These are phyloP conservation scores for Pyricularia sp. DNA, from an alignment of 2,329 filamentous ascomycete genomes.

Conservation along the genomic window DNA sequence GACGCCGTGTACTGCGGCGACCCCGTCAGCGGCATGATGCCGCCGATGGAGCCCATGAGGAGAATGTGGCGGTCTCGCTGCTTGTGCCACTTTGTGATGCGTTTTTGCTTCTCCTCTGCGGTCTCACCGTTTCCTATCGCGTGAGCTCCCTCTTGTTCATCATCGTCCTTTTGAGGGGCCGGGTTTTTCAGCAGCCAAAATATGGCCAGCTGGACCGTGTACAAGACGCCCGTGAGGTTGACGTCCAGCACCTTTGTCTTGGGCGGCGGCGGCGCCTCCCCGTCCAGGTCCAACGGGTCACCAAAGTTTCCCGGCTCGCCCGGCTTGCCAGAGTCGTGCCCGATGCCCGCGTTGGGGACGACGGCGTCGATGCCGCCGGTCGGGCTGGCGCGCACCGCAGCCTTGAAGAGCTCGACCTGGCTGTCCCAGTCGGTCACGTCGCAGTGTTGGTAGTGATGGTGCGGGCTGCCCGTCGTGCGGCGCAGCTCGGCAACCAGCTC, in stretches of 20 bases:
- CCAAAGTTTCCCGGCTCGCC: conserved; percentile 26
- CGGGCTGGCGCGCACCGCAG: conserved; percentile 38
- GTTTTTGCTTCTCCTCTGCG: neutral
- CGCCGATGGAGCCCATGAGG: conserved; percentile 49
- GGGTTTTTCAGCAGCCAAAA: conserved; percentile 39
- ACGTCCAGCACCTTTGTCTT: conserved; percentile 42
- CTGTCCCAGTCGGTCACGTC: conserved; percentile 53
- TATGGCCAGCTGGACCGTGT: conserved; percentile 50
- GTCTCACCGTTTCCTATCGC: conserved; percentile 5
- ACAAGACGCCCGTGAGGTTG: conserved; percentile 49
- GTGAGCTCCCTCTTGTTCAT: conserved; percentile 13
- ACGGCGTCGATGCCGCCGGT: conserved; percentile 46
- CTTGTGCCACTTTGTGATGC: neutral
- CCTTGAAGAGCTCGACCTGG: conserved; percentile 49
- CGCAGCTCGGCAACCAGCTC: conserved; percentile 38
- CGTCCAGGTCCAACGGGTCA: conserved; percentile 26
- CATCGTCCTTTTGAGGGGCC: conserved; percentile 14
- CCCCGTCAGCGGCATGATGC: conserved; percentile 27
- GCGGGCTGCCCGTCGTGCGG: conserved; percentile 23
- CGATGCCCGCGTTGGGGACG: conserved; percentile 53
- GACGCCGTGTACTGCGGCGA: conserved; percentile 41
- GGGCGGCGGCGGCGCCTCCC: conserved; percentile 29
- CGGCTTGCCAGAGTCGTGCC: conserved; percentile 15
- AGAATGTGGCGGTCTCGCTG: conserved; percentile 45
- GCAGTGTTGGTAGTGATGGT: conserved; percentile 43